Conservation (phyloP, 495 filamentous ascomycete genomes). For the Rostrohypoxylon terebratum region DNA sequence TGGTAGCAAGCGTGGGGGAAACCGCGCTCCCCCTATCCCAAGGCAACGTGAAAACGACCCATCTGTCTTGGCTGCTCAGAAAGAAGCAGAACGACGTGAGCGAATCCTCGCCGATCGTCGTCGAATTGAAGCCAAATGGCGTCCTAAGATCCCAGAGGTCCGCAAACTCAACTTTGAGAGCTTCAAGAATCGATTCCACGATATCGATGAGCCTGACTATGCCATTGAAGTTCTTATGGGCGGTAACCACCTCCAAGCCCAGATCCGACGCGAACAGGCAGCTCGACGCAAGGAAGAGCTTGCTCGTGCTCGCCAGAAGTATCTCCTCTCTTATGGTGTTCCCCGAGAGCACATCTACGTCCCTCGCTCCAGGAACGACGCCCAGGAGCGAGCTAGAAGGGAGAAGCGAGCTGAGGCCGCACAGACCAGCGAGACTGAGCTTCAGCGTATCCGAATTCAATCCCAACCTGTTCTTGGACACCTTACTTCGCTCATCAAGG, state of each 20-base stretch:
- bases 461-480: constrained; percentile 51
- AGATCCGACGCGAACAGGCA: constrained; percentile 50
- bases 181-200: constrained; percentile 56
- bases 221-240: constrained; percentile 52
- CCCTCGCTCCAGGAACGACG: constrained; percentile 21
- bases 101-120: constrained; percentile 46
- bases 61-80: constrained; percentile 38
- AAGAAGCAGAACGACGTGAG: constrained; percentile 47
- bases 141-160: constrained; percentile 51
- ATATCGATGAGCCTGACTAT: constrained; percentile 46
- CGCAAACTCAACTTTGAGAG: constrained; percentile 52
- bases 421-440: constrained; percentile 44
- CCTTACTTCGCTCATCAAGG: constrained; percentile 44
- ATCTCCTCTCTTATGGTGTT: constrained; percentile 37
- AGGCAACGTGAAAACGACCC: constrained; percentile 32
- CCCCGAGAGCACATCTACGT: constrained; percentile 26
- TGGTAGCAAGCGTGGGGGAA: constrained; percentile 10
- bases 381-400: constrained; percentile 29
- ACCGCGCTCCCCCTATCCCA: not conserved
- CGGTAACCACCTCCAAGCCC: constrained; percentile 45
- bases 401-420: constrained; percentile 40
- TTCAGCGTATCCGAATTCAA: constrained; percentile 56
- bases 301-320: constrained; percentile 46
- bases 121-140: constrained; percentile 48
- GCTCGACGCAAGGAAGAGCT: constrained; percentile 47